Conservation (phyloP, 1,139 yeast species). For the Protomyces macrosporus region DNA sequence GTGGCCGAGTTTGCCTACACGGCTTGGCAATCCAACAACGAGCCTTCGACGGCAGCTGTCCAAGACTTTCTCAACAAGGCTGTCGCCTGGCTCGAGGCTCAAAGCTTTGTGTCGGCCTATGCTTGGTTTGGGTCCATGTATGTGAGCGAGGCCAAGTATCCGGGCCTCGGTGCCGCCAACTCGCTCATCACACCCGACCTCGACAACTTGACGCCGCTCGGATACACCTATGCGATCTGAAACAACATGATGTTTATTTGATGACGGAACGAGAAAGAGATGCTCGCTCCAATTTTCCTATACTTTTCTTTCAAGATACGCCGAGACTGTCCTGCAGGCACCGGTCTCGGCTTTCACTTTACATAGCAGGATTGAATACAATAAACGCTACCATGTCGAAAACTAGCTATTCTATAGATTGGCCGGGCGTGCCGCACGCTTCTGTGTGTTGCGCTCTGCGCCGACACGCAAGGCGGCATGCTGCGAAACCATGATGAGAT, state of each 20-base stretch:
- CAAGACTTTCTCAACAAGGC: constrained; percentile 15
- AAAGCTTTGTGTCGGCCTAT: constrained; percentile 18
- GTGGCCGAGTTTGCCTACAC: constrained; percentile 25
- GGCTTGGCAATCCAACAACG: constrained; percentile 15
- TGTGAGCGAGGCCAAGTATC: constrained; percentile 17
- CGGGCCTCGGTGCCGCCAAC: constrained; percentile 15
- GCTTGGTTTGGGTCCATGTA: constrained; percentile 26
- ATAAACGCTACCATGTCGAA: too few species aligned
- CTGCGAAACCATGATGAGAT: constrained; percentile 10
- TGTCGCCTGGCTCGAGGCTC: constrained; percentile 22
- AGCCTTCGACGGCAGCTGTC: constrained; percentile 10
- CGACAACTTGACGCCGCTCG: constrained; percentile 4
- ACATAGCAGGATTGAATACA: not conserved
- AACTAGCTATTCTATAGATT: not conserved
- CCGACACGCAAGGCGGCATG: constrained; percentile 17
- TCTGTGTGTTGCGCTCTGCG: constrained; percentile 9
- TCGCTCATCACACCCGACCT: constrained; percentile 9
- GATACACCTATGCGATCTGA: not conserved
- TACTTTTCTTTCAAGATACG: not conserved
- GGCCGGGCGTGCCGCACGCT: constrained; percentile 3
- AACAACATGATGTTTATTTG: not conserved
- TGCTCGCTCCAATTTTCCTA: not conserved
- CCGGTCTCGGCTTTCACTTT: not conserved
- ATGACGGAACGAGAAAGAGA: not conserved
- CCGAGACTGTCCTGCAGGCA: not conserved